Percentiles rank a stretch among this genome's conserved stretches.
phyloP scores from a whole-genome alignment of 306 rosid genomes.

The Prunus padus region DNA sequence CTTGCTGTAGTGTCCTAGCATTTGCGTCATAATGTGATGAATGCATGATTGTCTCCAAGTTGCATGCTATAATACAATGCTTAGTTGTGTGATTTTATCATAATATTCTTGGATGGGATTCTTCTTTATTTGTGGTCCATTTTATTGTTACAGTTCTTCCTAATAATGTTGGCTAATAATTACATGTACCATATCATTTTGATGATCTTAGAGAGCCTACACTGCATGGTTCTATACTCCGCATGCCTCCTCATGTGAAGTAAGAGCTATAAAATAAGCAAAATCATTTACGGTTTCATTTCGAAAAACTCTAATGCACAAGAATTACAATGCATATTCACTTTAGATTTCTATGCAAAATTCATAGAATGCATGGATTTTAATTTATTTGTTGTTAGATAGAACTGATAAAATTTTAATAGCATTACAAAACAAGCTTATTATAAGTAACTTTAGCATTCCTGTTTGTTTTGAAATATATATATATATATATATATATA shows the following conservation, averaged over 20 bases:
- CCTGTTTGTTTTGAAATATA: too few species aligned
- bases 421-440: too few species aligned
- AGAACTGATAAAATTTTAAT: too few species aligned
- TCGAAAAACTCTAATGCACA: background rate
- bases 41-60: constrained; percentile 14
- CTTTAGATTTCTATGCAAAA: background rate
- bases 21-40: constrained; percentile 16
- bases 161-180: constrained; percentile 10
- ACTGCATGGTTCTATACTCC: background rate
- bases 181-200: background rate
- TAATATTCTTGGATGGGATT: constrained; percentile 8
- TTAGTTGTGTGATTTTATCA: constrained; percentile 27
- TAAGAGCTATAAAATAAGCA: too few species aligned
- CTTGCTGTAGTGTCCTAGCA: background rate
- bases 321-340: background rate
- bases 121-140: constrained; percentile 34
- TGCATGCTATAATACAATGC: constrained; percentile 32
- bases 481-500: too few species aligned
- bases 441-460: too few species aligned
- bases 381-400: too few species aligned
- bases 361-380: background rate
- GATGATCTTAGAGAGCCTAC: background rate
- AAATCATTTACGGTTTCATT: background rate
- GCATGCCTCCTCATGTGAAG: background rate
- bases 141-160: background rate